Evolutionary conservation across 495 filamentous ascomycete species (phyloP), one percentile per base, ranked within the genome.

Genomic region (Durotheca rogersii): DNA sequence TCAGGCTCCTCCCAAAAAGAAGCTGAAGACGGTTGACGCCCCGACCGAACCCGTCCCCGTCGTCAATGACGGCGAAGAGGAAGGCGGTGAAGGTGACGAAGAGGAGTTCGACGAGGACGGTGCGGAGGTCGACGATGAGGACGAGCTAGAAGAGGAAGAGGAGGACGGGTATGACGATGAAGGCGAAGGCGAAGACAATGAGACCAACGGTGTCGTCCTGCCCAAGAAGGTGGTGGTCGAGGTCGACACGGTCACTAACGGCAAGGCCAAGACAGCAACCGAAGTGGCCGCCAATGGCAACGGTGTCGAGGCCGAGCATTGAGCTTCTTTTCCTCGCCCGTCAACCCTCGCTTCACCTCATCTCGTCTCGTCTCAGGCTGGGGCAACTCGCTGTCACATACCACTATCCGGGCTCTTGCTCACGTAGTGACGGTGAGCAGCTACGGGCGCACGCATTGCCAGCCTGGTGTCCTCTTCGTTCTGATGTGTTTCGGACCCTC

Each of bases 1-100:
- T n/a, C n/a, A 70, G 57, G 73, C 72, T 46, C 73, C 72, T 40
- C 73, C 73, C 27, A 75, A 71, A 61, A 76, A 76, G 58, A 76
- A 75, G 58, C 51, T 65, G 57, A 76, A 76, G 67, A 74, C 67
- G 11, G 52, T 51, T 29, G 42, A 62, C 17, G 57, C 54, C 42
- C 51, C 65, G 7, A 33, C 37, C 37, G 67, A 60, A 16, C 49
- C 55, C 20, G 58, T 50, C 23, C 67, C 65, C 7, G 50, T 60
- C 41, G 60, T 42, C 32, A 47, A 62, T 12, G 61, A 67, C 18
- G 68, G 58, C 11, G 65, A 67, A 9, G 66, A 61, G 7, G 61
- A 58, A 18, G 62, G 54, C 6, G 66, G 60, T 6, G 61, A 58
- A 18, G 62, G 54, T 5, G 62, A 60, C 6, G 68, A 65, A 29